Evolutionary conservation across 257 asterid species (phyloP).

Genomic region (Solanum peruvianum): DNA sequence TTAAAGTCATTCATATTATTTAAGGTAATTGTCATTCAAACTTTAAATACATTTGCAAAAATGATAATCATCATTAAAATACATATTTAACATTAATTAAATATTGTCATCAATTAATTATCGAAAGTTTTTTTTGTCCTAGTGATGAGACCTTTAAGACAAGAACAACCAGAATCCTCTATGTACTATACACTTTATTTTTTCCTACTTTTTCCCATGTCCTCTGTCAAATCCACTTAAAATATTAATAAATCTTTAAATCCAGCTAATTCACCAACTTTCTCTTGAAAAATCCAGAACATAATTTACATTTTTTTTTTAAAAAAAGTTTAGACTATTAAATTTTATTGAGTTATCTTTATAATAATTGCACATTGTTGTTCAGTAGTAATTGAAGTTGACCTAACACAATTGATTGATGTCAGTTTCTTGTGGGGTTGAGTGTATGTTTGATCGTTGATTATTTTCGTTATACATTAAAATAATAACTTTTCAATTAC

Average conservation of each 20-base stretch:
- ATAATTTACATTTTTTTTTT: neutral
- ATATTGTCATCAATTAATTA: too few relatives aligned
- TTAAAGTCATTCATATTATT: too few relatives aligned
- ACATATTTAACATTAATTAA: rapidly evolving
- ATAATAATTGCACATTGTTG: neutral
- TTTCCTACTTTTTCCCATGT: neutral
- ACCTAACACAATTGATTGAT: neutral
- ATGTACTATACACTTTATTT: neutral
- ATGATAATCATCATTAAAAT: too few relatives aligned
- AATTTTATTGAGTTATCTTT: neutral
- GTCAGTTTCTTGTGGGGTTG: neutral
- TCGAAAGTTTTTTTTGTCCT: rapidly evolving
- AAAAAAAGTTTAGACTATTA: neutral
- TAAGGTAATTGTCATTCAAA: too few relatives aligned
- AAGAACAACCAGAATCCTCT: neutral
- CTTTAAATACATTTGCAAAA: too few relatives aligned
- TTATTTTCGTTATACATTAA: too few relatives aligned
- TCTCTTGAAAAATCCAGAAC: neutral
- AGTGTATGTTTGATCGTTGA: neutral
- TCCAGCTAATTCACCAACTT: neutral
- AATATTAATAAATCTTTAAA: neutral
- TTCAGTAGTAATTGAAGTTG: neutral
- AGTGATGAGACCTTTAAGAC: neutral
- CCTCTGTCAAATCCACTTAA: neutral
- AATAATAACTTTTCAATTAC: too few relatives aligned